Percentiles rank a stretch among this genome's conserved stretches.
Conservation (phyloP, 345 rosid genomes). For the Syzygium jambos region DNA sequence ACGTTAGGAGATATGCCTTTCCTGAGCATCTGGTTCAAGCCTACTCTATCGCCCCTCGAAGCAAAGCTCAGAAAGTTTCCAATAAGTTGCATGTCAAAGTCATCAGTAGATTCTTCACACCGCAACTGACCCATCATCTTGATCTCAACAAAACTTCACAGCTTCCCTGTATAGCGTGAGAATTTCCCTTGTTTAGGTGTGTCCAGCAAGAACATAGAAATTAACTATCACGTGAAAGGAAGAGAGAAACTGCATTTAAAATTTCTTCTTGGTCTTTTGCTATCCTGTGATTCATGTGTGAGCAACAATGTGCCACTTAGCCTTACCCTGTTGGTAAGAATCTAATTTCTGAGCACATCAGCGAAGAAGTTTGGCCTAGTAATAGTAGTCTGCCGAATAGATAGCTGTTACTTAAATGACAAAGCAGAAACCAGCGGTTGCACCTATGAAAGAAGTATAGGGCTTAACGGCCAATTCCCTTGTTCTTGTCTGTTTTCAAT, state of each 20-base stretch:
- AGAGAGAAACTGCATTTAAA: neutral
- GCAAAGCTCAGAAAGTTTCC: slow-evolving; percentile 58
- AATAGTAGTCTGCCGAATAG: neutral
- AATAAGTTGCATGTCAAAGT: slow-evolving; percentile 45
- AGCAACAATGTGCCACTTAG: neutral
- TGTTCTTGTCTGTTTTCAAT: neutral
- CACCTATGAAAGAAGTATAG: neutral
- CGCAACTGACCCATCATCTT: slow-evolving; percentile 14
- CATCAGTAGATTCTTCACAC: slow-evolving; percentile 6
- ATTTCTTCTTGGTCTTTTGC: neutral
- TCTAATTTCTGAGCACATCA: neutral
- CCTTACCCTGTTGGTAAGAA: neutral
- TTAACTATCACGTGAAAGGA: neutral
- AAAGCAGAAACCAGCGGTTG: neutral
- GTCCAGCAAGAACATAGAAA: neutral
- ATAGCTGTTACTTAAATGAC: neutral
- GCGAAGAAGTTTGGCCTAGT: neutral
- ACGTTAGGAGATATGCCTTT: slow-evolving; percentile 44
- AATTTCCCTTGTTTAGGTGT: neutral
- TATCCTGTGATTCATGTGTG: neutral
- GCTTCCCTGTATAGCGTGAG: neutral
- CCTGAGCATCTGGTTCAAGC: slow-evolving; percentile 55
- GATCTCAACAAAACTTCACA: neutral
- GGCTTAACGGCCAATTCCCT: neutral
- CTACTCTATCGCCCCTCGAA: slow-evolving; percentile 54